Percentiles rank a stretch among this genome's conserved stretches.
phyloP scores from a whole-genome alignment of 2,329 filamentous ascomycete genomes.

The Beauveria pseudobassiana region DNA sequence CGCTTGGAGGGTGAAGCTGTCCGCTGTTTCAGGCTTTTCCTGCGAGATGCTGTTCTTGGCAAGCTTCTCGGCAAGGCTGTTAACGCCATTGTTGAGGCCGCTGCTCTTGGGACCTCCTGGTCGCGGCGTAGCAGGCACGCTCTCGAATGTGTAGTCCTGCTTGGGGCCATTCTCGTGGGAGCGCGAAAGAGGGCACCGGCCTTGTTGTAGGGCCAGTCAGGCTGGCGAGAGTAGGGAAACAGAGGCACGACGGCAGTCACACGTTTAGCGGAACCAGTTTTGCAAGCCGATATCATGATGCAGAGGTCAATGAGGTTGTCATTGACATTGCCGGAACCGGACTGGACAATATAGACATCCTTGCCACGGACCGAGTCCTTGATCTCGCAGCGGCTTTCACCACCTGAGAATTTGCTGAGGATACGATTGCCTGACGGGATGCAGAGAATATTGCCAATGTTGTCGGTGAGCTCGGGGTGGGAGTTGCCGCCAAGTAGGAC shows the following conservation, averaged over 20 bases:
- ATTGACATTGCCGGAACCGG: conserved; percentile 85
- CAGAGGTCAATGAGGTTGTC: conserved; percentile 94
- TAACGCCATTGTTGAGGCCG: conserved; percentile 59
- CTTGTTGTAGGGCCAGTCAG: conserved; percentile 96
- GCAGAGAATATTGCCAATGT: conserved; percentile 80
- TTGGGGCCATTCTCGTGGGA: conserved; percentile 28
- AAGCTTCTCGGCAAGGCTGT: conserved; percentile 64
- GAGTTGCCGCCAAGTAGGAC: conserved; percentile 90
- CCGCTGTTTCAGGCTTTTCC: conserved; percentile 23
- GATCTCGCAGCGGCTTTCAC: conserved; percentile 92
- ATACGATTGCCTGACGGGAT: conserved; percentile 79
- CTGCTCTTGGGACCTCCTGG: conserved; percentile 61
- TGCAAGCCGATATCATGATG: conserved; percentile 98
- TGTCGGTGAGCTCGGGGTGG: conserved; percentile 79
- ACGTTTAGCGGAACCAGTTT: conserved; percentile 81
- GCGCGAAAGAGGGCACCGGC: conserved; percentile 75
- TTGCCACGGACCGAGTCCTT: conserved; percentile 94
- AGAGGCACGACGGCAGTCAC: conserved; percentile 92
- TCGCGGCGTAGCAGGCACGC: conserved; percentile 77
- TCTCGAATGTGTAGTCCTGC: conserved; percentile 80
- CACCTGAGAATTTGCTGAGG: conserved; percentile 86
- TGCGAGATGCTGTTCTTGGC: conserved; percentile 56
- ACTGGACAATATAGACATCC: conserved; percentile 98
- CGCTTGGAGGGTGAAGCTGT: conserved; percentile 27
- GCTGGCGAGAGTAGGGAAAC: conserved; percentile 95